Base-by-base conservation (phyloP, 2,329 filamentous ascomycete species). In the Epichloe elymi region DNA sequence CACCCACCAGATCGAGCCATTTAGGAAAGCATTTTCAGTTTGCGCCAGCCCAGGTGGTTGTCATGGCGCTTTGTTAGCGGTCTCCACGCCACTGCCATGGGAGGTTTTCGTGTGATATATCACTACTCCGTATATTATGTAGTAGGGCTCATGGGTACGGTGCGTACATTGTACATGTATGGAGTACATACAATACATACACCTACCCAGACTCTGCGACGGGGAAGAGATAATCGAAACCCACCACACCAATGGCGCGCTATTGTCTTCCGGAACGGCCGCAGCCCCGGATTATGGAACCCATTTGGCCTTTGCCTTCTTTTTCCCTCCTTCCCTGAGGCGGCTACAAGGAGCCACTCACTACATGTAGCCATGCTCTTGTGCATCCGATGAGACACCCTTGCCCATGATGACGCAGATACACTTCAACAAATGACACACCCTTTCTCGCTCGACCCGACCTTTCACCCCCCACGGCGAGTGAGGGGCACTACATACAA, bases 251-350 rank as follows among this genome's bases (percentile, higher is more conserved):
- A 35, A 23, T 39, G 44, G 33, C 33, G 52, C 53, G 55, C 55
- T 58, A 59, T 59, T 57, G 57, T 56, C 54, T 57, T 54, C 53
- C 56, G 57, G 54, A 53, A 54, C 49, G 54, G 51, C 56, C 52
- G 51, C 55, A 37, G 50, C 49, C 53, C 51, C 40, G 43, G 52
- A 54, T 42, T 50, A 58, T 52, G 56, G 54, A 53, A 51, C 46
- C 51, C 37, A 33, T 36, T 49, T 49, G 33, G 23, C 15, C 17
- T 49, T 40, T 46, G 26, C 26, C 37, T 36, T 23, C 19, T 47
- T 14, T 6, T 26, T 14, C 39, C 10, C 57, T 46, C 17, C 10
- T 38, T 39, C 26, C 19, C 19, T 46, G 17, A 46, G 35, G 23
- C 45, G 35, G 11, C 26, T 36, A 30, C 23, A n/a, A 8, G 23